phyloP scores from a whole-genome alignment of 139 green algal species.

The Coccomyxa sp. region DNA sequence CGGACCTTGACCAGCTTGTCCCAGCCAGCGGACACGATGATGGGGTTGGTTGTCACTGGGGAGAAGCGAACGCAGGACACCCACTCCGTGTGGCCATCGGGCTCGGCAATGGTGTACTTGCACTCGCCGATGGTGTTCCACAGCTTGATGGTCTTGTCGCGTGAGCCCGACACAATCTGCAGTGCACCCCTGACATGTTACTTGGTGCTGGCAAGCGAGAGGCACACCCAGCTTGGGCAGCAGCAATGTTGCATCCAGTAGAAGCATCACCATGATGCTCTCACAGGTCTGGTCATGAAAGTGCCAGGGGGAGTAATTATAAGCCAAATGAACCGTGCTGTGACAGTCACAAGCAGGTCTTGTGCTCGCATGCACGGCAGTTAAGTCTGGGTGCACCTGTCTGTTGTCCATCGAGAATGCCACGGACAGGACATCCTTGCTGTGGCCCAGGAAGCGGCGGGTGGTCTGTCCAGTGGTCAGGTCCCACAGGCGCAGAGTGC shows the following conservation, averaged over 20 bases:
- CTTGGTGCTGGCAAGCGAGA: background rate
- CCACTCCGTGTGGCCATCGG: slow-evolving; percentile 95
- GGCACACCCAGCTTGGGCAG: too few species aligned
- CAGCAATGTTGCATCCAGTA: too few species aligned
- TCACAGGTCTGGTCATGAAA: too few species aligned
- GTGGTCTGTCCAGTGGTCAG: slow-evolving; percentile 95
- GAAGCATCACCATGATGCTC: too few species aligned
- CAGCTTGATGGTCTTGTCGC: slow-evolving; percentile 96
- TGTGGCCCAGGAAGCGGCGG: slow-evolving; percentile 96
- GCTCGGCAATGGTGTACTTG: slow-evolving; percentile 98
- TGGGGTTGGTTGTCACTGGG: slow-evolving; percentile 88
- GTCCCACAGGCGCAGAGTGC: slow-evolving; percentile 98
- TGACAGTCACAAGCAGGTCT: too few species aligned
- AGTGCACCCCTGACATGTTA: background rate
- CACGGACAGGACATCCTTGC: slow-evolving; percentile 98
- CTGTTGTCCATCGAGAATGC: slow-evolving; percentile 99
- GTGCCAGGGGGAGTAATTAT: too few species aligned
- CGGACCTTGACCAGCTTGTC: slow-evolving; percentile 96
- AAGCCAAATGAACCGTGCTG: too few species aligned
- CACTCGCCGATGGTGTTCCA: slow-evolving; percentile 99
- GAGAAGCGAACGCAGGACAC: slow-evolving; percentile 99
- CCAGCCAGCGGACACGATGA: slow-evolving; percentile 98
- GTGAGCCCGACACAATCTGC: slow-evolving; percentile 97
- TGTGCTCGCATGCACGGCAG: too few species aligned
- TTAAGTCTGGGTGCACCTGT: slow-evolving; percentile 48